Conservation (phyloP, 345 rosid species). For the Tarenaya hassleriana region DNA sequence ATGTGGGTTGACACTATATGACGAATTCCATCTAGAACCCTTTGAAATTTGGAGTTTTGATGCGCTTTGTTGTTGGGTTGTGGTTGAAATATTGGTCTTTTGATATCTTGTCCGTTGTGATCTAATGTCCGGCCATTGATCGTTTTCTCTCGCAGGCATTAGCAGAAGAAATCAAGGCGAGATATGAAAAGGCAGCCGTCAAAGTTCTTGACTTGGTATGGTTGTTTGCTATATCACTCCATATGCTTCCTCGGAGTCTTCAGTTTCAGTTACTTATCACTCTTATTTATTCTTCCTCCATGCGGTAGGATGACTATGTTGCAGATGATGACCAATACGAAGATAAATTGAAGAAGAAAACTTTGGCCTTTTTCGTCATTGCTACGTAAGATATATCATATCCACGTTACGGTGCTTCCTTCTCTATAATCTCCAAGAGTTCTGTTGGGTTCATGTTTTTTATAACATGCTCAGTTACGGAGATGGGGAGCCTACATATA, state of each 20-base stretch:
- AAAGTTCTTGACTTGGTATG: conserved; percentile 69
- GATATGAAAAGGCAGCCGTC: conserved; percentile 64
- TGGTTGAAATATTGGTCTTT: conserved; percentile 7
- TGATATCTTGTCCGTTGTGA: not conserved
- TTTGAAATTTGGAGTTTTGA: not conserved
- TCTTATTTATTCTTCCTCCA: not conserved
- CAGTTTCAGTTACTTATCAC: not conserved
- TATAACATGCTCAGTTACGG: conserved; percentile 56
- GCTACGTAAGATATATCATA: conserved; percentile 53
- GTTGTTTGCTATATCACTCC: too few species aligned
- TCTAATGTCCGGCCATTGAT: not conserved
- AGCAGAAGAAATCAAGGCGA: conserved; percentile 61
- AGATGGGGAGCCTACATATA: conserved; percentile 99
- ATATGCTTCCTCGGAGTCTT: conserved; percentile 12
- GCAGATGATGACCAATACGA: conserved; percentile 66
- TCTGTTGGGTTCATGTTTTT: conserved; percentile 16
- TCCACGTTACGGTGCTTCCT: conserved; percentile 3
- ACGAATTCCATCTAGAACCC: not conserved
- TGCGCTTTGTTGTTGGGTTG: not conserved
- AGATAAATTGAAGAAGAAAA: conserved; percentile 60
- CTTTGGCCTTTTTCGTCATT: conserved; percentile 49
- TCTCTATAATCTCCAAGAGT: conserved; percentile 1
- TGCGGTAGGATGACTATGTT: conserved; percentile 52
- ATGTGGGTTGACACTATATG: conserved; percentile 4
- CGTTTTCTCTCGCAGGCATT: conserved; percentile 40